Conservation (phyloP, 1,284 basidiomycete genomes). For the Austroboletus olivaceoglutinosus region DNA sequence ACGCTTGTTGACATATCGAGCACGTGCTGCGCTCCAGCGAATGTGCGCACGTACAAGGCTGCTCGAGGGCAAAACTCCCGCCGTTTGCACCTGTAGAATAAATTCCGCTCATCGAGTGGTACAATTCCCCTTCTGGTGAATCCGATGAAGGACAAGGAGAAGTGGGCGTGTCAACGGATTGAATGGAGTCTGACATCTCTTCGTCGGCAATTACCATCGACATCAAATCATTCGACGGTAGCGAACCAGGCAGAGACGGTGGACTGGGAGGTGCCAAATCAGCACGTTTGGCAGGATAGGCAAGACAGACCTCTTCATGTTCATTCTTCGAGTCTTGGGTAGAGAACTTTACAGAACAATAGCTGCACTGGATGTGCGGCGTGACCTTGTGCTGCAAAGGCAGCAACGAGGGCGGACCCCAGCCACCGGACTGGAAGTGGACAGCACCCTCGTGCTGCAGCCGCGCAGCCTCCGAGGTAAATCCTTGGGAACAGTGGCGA, state of each 20-base stretch:
- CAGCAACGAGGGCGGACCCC: too few relatives aligned
- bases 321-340: background rate
- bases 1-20: conserved; percentile 8
- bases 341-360: conserved; percentile 9
- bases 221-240: background rate
- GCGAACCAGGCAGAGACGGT: background rate
- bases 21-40: conserved; percentile 5
- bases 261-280: too few relatives aligned
- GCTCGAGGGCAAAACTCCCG: background rate
- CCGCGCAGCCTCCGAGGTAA: background rate
- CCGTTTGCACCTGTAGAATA: background rate
- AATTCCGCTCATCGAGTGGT: conserved; percentile 3
- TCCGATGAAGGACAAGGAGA: background rate
- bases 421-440: background rate
- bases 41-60: background rate
- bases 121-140: conserved; percentile 11
- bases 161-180: background rate
- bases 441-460: conserved; percentile 1
- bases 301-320: conserved; percentile 12
- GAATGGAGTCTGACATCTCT: background rate
- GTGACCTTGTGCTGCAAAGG: too few relatives aligned
- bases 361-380: conserved; percentile 12
- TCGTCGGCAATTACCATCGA: background rate
- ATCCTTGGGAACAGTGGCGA: background rate
- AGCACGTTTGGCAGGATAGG: background rate